Evolutionary conservation across 2,329 filamentous ascomycete genomes (phyloP).

Genomic region (Lasiodiplodia hormozganensis): DNA sequence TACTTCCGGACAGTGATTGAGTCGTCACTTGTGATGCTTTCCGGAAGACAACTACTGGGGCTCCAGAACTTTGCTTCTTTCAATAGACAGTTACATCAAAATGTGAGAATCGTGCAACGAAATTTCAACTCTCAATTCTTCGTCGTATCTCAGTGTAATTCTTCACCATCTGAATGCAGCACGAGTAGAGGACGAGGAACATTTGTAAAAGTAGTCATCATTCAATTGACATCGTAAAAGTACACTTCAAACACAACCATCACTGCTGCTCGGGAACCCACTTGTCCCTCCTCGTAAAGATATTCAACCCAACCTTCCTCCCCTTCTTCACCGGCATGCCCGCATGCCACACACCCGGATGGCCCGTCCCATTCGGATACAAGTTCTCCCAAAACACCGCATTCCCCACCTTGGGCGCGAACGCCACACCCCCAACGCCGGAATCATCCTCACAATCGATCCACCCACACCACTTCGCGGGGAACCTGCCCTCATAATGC

Average conservation of each 20-base stretch:
- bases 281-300: conserved; percentile 51
- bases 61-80: too few relatives aligned
- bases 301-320: conserved; percentile 60
- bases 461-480: conserved; percentile 50
- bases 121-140: not conserved
- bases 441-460: conserved; percentile 57
- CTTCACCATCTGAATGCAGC: too few relatives aligned
- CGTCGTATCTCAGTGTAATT: not conserved
- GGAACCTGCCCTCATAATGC: conserved; percentile 32
- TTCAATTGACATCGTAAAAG: not conserved
- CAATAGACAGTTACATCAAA: too few relatives aligned
- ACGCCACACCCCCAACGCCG: conserved; percentile 57
- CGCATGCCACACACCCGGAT: conserved; percentile 55
- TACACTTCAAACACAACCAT: too few relatives aligned
- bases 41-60: too few relatives aligned
- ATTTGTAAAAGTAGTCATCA: not conserved
- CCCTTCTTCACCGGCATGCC: conserved; percentile 56
- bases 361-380: conserved; percentile 48
- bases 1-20: not conserved
- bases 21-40: too few relatives aligned
- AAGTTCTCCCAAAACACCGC: conserved; percentile 60
- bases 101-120: not conserved
- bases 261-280: conserved; percentile 11
- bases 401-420: conserved; percentile 56
- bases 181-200: not conserved